These are phyloP conservation scores for Pyrenophora graminea DNA, from an alignment of 2,329 filamentous ascomycete genomes.

Conservation along the genomic window DNA sequence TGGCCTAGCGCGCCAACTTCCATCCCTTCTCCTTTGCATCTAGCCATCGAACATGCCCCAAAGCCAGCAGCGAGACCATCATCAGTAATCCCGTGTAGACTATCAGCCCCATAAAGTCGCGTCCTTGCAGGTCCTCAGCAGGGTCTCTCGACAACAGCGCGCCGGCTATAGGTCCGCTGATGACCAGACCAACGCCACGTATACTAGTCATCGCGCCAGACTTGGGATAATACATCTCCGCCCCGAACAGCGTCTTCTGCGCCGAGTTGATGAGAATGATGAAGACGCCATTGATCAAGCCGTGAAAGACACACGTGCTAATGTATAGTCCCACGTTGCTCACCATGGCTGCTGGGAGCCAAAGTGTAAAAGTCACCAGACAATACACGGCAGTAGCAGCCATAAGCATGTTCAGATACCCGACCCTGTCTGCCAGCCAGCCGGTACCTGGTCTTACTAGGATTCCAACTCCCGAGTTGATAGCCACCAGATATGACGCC, in stretches of 20 bases:
- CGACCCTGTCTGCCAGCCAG: constrained; percentile 53
- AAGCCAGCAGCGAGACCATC: constrained; percentile 11
- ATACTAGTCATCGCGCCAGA: constrained; percentile 25
- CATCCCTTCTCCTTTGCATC: constrained; percentile 22
- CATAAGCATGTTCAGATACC: constrained; percentile 55
- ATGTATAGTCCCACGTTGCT: constrained; percentile 21
- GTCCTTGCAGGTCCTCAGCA: constrained; percentile 11
- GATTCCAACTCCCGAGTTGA: constrained; percentile 54
- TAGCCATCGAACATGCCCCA: constrained; percentile 18
- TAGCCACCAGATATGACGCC: constrained; percentile 52
- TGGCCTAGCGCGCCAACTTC: constrained; percentile 20
- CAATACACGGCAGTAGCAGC: constrained; percentile 35
- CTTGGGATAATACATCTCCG: constrained; percentile 28
- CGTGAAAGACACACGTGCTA: constrained; percentile 25
- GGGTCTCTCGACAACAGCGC: constrained; percentile 19
- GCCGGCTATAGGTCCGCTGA: constrained; percentile 28
- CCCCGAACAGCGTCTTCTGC: constrained; percentile 25
- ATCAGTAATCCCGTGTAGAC: constrained; percentile 21
- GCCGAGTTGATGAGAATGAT: constrained; percentile 23
- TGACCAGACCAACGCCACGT: constrained; percentile 24
- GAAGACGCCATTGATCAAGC: constrained; percentile 23
- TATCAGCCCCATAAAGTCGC: constrained; percentile 20
- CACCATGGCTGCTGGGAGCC: constrained; percentile 21
- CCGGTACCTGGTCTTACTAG: constrained; percentile 52
- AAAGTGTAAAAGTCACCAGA: constrained; percentile 23